These are phyloP conservation scores for Trichoderma sp. DNA, from an alignment of 2,329 filamentous ascomycete genomes.

Conservation along the genomic window DNA sequence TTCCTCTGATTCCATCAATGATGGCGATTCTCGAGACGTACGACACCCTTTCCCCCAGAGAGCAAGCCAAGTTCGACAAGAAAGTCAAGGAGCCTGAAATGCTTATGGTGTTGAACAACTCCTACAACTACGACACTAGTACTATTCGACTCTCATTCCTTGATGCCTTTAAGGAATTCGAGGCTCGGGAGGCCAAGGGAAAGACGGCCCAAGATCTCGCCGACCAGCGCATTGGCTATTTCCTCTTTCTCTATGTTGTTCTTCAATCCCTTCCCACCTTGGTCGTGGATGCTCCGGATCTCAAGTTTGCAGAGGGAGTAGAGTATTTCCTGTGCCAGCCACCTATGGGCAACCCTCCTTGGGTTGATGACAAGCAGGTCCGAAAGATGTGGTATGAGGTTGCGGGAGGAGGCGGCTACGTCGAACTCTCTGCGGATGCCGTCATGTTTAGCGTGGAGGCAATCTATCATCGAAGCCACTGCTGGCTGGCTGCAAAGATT, in stretches of 20 bases:
- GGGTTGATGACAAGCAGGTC: slow-evolving; percentile 63
- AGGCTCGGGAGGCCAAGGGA: slow-evolving; percentile 63
- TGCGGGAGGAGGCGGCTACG: slow-evolving; percentile 58
- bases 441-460: slow-evolving; percentile 61
- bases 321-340: slow-evolving; percentile 81
- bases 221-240: slow-evolving; percentile 71
- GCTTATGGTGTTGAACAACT: slow-evolving; percentile 70
- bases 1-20: slow-evolving; percentile 72
- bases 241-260: slow-evolving; percentile 77
- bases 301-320: slow-evolving; percentile 66
- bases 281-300: slow-evolving; percentile 69
- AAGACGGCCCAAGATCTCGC: slow-evolving; percentile 63
- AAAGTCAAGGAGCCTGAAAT: slow-evolving; percentile 78
- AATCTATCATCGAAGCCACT: slow-evolving; percentile 57
- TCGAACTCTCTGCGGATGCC: slow-evolving; percentile 58
- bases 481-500: slow-evolving; percentile 51
- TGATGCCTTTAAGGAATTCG: slow-evolving; percentile 66
- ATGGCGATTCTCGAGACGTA: slow-evolving; percentile 63
- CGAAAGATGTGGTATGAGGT: slow-evolving; percentile 73
- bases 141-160: slow-evolving; percentile 59
- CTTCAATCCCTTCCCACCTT: slow-evolving; percentile 75
- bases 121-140: slow-evolving; percentile 74
- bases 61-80: slow-evolving; percentile 68
- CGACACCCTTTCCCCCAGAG: slow-evolving; percentile 63
- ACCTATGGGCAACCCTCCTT: slow-evolving; percentile 68